Percentiles rank a stretch among this genome's conserved stretches.
phyloP scores from a whole-genome alignment of 345 rosid species.

The Lepidium sativum region DNA sequence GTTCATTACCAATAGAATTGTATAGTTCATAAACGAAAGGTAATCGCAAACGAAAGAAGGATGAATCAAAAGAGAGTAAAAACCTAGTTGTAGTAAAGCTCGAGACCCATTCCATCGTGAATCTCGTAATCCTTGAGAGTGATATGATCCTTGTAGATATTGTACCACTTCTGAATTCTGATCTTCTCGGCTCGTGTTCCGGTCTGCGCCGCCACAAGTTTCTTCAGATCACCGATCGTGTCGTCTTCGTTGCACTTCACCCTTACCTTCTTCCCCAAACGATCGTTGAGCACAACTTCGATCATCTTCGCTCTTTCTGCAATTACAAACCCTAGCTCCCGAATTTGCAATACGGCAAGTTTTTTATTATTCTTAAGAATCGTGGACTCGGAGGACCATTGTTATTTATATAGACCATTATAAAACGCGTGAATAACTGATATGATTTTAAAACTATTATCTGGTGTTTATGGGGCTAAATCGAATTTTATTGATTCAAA shows the following conservation, averaged over 20 bases:
- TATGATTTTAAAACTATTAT: too few relatives aligned
- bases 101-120: conserved; percentile 78
- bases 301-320: conserved; percentile 32
- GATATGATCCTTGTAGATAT: conserved; percentile 61
- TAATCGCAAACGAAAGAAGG: neutral
- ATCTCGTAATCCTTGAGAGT: conserved; percentile 73
- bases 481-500: too few relatives aligned
- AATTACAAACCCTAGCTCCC: conserved; percentile 2
- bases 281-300: conserved; percentile 69
- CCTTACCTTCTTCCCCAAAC: conserved; percentile 69
- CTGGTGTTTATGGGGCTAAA: too few relatives aligned
- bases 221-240: conserved; percentile 75
- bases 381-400: neutral
- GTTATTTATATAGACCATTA: neutral
- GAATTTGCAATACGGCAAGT: neutral
- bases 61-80: neutral
- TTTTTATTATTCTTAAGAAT: neutral
- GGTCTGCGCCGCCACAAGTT: conserved; percentile 75
- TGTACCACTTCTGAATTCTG: conserved; percentile 42
- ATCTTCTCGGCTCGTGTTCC: conserved; percentile 46
- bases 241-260: conserved; percentile 80
- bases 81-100: conserved; percentile 56
- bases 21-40: neutral
- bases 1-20: neutral
- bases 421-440: too few relatives aligned